Percentiles rank a stretch among this genome's conserved stretches.
Evolutionary conservation across 306 rosid species (phyloP).

Genomic region (Rosa chinensis): DNA sequence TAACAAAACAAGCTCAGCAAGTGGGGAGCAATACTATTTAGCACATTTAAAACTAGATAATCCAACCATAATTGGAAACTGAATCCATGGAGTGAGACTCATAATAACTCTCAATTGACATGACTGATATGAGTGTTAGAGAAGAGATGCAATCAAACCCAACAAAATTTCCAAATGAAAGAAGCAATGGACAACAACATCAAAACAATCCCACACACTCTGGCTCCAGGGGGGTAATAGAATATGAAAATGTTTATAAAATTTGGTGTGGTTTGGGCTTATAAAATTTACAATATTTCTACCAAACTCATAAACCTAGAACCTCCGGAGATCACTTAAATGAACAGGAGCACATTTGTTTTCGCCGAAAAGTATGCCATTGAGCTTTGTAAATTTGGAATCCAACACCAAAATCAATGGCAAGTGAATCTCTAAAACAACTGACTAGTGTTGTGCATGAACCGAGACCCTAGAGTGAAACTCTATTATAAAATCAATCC

Average conservation of each 20-base stretch:
- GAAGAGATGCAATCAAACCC: background rate
- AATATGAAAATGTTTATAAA: background rate
- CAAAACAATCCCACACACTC: background rate
- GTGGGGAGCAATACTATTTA: background rate
- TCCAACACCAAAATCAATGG: background rate
- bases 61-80: background rate
- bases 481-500: background rate
- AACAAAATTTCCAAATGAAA: background rate
- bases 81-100: background rate
- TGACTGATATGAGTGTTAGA: background rate
- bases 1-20: constrained; percentile 4
- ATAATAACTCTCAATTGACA: background rate
- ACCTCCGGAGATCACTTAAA: background rate
- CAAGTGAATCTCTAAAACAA: background rate
- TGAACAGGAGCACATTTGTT: background rate
- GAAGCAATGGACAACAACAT: background rate
- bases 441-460: background rate
- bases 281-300: background rate
- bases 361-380: too few species aligned
- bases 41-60: background rate
- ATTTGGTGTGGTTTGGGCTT: background rate
- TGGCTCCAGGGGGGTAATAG: background rate
- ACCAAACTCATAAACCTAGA: background rate
- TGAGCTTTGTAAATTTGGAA: background rate
- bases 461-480: background rate